Evolutionary conservation across 2,329 filamentous ascomycete species (phyloP), one percentile per base, ranked within the genome.

Genomic region (Clonostachys solani): DNA sequence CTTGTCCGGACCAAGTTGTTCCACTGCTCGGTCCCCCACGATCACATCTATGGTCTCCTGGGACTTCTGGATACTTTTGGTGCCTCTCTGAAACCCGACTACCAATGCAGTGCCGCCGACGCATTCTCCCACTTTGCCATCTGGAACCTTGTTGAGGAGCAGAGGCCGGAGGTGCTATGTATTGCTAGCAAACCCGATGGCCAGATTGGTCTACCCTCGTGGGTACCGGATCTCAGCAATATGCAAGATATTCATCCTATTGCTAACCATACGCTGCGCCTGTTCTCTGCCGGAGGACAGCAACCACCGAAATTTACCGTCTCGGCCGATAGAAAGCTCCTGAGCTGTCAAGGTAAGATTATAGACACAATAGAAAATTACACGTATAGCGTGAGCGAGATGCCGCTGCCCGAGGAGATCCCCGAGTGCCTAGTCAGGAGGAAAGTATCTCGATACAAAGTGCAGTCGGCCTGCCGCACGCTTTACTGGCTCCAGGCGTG

Each of bases 1-100:
- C 34, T 38, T 15, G 18, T 40, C 13, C n/a, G n/a, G 15, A 29
- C 44, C 9, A 12, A 37, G n/a, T 9, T n/a, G 18, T 43, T 33
- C 34, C 15, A 36, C 1, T 42, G 42, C 36, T 42, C 43, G 6
- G 44, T 46, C 38, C 18, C 35, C 15, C 34, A 44, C 12, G 47
- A 44, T 13, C 43, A 49, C 16, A 19, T 49, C 17, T 49, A 46
- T 34, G 44, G 42, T 9, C 29, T 49, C 15, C 9, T 46, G 33
- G 44, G 47, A n/a, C 33, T 49, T 33, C 38, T 44, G 10, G 40
- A 42, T 37, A 37, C 35, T 4, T 13, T 16, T 13, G 16, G 16
- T 5, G 13, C 35, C 5, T 13, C 35, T 37, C 16, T 37, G 35
- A 37, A 13, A 16, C 35, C 35, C 4, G 47, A 45, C 47, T 48